phyloP scores from a whole-genome alignment of 352 stramenopile genomes.

The Globisporangium megalacanthum region DNA sequence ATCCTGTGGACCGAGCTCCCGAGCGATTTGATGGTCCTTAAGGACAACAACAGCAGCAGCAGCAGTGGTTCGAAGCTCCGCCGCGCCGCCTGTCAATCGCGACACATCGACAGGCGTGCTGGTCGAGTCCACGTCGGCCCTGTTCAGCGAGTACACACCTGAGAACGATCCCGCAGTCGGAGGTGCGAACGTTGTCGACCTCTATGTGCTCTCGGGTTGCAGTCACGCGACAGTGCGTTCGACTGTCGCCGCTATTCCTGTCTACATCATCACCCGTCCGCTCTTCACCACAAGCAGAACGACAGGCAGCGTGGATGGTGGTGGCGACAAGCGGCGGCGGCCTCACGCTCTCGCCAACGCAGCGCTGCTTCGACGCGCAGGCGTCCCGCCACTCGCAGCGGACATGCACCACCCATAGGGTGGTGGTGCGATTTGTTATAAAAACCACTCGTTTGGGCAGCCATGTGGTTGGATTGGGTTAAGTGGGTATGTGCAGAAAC shows the following conservation, averaged over 20 bases:
- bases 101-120: constrained; percentile 5
- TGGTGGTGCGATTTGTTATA: not conserved
- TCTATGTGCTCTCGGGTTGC: not conserved
- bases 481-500: no score
- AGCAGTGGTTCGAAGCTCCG: not conserved
- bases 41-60: constrained; percentile 15
- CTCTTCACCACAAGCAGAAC: not conserved
- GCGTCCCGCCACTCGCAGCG: constrained; percentile 11
- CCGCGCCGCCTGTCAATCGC: not conserved
- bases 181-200: not conserved
- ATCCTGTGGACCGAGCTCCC: constrained; percentile 13
- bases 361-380: constrained; percentile 33
- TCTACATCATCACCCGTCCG: not conserved
- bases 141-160: constrained; percentile 14
- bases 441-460: not conserved
- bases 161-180: not conserved
- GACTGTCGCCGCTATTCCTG: not conserved
- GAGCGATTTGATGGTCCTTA: constrained; percentile 27
- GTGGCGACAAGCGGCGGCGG: constrained; percentile 14
- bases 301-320: not conserved
- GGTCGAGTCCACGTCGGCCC: constrained; percentile 33
- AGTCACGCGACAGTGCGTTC: no score
- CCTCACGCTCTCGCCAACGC: constrained; percentile 42
- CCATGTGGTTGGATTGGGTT: no score
- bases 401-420: not conserved